Conservation (phyloP, 2,329 filamentous ascomycete genomes). For the Fusarium lateritium region DNA sequence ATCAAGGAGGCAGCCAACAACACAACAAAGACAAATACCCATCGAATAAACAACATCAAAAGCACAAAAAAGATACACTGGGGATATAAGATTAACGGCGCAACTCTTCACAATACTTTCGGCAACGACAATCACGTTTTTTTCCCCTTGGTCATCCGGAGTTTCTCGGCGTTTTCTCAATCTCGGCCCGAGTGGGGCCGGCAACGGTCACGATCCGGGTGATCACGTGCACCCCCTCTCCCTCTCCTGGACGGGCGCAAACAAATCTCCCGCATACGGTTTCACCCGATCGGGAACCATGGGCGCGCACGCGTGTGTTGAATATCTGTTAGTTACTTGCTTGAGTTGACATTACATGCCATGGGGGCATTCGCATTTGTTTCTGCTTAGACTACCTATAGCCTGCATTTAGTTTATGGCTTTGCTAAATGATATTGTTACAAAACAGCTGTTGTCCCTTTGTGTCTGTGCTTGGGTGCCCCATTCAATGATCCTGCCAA, state of each 20-base stretch:
- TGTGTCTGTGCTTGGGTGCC: neutral
- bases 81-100: neutral
- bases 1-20: constrained; percentile 12
- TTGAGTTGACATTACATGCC: neutral
- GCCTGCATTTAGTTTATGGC: constrained; percentile 27
- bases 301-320: neutral
- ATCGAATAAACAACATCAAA: constrained; percentile 8
- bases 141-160: constrained; percentile 17
- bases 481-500: neutral
- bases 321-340: constrained; percentile 9
- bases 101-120: neutral
- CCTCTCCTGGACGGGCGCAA: constrained; percentile 6
- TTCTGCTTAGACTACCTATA: constrained; percentile 36
- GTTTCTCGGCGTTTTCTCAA: constrained; percentile 35
- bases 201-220: constrained; percentile 34
- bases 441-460: neutral
- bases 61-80: neutral
- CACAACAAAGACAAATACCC: constrained; percentile 12
- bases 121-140: constrained; percentile 17
- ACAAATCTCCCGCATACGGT: constrained; percentile 9
- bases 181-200: constrained; percentile 39
- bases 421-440: constrained; percentile 29
- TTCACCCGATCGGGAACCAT: constrained; percentile 22
- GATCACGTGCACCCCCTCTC: constrained; percentile 34
- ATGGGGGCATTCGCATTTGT: constrained; percentile 13